A percentile compares a stretch with the other conserved stretches of the same genome.
These are phyloP conservation scores for Mucor piriformis DNA, from an alignment of 371 early-diverging fungal species.

Conservation along the genomic window DNA sequence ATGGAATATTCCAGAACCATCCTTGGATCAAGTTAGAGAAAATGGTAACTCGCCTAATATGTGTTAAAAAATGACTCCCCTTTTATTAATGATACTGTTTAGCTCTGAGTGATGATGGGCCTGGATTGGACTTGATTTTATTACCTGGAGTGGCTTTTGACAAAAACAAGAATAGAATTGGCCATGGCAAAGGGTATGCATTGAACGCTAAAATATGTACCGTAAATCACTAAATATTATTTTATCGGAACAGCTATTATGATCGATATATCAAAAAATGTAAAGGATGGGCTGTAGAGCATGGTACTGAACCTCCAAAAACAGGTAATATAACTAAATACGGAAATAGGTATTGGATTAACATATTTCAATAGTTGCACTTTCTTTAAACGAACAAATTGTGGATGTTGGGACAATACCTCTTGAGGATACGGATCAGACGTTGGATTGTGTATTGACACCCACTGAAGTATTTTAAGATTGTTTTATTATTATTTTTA, in stretches of 20 bases:
- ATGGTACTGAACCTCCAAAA: slow-evolving; percentile 25
- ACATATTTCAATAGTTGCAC: slow-evolving; percentile 42
- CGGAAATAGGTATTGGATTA: neutral
- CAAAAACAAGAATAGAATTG: slow-evolving; percentile 60
- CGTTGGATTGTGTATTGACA: slow-evolving; percentile 41
- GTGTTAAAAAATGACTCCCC: neutral
- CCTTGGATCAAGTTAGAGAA: slow-evolving; percentile 50
- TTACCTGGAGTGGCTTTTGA: slow-evolving; percentile 77
- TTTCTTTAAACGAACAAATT: slow-evolving; percentile 61
- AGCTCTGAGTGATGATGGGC: slow-evolving; percentile 56
- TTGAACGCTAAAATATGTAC: neutral
- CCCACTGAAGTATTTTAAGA: slow-evolving; percentile 23
- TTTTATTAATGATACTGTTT: neutral
- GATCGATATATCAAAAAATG: slow-evolving; percentile 44
- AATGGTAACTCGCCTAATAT: slow-evolving; percentile 61
- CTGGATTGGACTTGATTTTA: slow-evolving; percentile 67
- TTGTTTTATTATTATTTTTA: slow-evolving; percentile 7
- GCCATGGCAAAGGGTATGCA: slow-evolving; percentile 74
- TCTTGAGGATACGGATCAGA: slow-evolving; percentile 45
- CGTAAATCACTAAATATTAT: neutral
- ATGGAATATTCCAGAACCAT: slow-evolving; percentile 75
- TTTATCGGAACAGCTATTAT: slow-evolving; percentile 35
- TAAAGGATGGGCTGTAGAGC: slow-evolving; percentile 31
- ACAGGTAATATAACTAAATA: slow-evolving; percentile 26
- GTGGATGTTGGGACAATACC: slow-evolving; percentile 46